Percentiles rank a stretch among this genome's conserved stretches.
Conservation (phyloP, 139 green algal species). For the Haematococcus lacustris region DNA sequence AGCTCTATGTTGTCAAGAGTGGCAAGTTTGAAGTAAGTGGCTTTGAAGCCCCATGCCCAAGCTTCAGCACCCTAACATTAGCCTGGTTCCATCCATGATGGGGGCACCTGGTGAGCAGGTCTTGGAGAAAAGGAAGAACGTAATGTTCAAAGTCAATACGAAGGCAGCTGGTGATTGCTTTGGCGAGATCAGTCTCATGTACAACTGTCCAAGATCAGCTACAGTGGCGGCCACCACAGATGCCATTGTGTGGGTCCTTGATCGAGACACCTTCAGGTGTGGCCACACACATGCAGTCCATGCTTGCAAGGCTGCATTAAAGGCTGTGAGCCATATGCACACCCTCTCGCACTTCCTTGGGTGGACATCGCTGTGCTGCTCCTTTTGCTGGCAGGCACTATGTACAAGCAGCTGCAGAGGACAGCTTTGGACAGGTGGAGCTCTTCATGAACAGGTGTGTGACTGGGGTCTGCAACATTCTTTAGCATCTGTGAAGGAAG, state of each 20-base stretch:
- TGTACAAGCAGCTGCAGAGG: slow-evolving; percentile 57
- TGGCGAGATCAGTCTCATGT: slow-evolving; percentile 52
- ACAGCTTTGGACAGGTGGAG: slow-evolving; percentile 61
- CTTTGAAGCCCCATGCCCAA: too few relatives aligned
- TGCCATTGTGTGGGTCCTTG: slow-evolving; percentile 82
- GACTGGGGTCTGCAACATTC: too few relatives aligned
- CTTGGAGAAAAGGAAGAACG: slow-evolving; percentile 42
- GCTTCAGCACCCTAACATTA: too few relatives aligned
- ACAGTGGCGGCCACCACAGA: slow-evolving; percentile 82
- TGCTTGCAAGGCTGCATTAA: too few relatives aligned
- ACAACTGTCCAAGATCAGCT: slow-evolving; percentile 71
- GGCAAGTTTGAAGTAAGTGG: slow-evolving; percentile 85
- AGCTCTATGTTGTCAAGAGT: slow-evolving; percentile 88
- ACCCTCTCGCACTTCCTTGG: neutral
- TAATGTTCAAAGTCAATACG: slow-evolving; percentile 46
- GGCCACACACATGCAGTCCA: neutral
- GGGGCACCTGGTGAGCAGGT: slow-evolving; percentile 32
- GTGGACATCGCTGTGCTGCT: neutral
- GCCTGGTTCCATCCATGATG: too few relatives aligned
- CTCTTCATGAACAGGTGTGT: slow-evolving; percentile 76
- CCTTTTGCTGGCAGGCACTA: slow-evolving; percentile 49
- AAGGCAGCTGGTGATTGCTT: slow-evolving; percentile 48
- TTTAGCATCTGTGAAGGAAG: too few relatives aligned
- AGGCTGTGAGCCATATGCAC: too few relatives aligned
- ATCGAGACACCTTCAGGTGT: slow-evolving; percentile 71